Evolutionary conservation across 805 yeast species (phyloP).

Genomic region (Candida berthetii): DNA sequence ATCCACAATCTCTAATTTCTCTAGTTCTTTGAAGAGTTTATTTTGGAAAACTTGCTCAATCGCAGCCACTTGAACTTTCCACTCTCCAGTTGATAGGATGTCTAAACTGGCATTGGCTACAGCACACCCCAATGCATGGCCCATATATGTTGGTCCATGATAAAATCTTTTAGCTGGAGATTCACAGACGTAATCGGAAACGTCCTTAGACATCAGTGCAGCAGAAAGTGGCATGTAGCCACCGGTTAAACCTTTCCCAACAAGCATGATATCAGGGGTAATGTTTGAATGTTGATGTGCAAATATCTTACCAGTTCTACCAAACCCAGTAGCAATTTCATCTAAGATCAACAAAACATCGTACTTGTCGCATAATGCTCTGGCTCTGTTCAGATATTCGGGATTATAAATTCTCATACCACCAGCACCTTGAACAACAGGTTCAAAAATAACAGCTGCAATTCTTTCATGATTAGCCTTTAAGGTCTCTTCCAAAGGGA

Average conservation of each 20-base stretch:
- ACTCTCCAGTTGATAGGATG: slow-evolving; percentile 16
- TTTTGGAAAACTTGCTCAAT: slow-evolving; percentile 15
- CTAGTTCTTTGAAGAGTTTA: slow-evolving; percentile 1
- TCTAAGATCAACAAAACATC: slow-evolving; percentile 26
- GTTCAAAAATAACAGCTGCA: slow-evolving; percentile 30
- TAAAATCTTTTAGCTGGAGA: slow-evolving; percentile 17
- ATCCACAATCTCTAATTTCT: slow-evolving; percentile 5
- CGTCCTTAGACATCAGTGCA: slow-evolving; percentile 10
- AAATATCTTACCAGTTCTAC: slow-evolving; percentile 28
- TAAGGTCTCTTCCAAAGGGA: slow-evolving; percentile 20
- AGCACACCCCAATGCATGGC: slow-evolving; percentile 20
- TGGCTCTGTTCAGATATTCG: slow-evolving; percentile 23
- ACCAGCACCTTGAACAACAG: slow-evolving; percentile 33
- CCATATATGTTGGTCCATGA: slow-evolving; percentile 25
- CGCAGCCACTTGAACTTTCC: slow-evolving; percentile 13
- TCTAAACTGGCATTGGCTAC: slow-evolving; percentile 18
- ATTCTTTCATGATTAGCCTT: slow-evolving; percentile 22
- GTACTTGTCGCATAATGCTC: slow-evolving; percentile 25
- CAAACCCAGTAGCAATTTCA: slow-evolving; percentile 31
- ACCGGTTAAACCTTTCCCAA: slow-evolving; percentile 20
- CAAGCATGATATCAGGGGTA: slow-evolving; percentile 18
- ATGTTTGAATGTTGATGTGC: slow-evolving; percentile 25
- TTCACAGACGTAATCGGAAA: slow-evolving; percentile 12
- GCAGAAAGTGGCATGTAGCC: slow-evolving; percentile 20
- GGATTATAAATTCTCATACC: slow-evolving; percentile 29